Percentiles rank a stretch among this genome's conserved stretches.
phyloP scores from a whole-genome alignment of 108 stramenopile genomes.

The Nitzschia putrida region DNA sequence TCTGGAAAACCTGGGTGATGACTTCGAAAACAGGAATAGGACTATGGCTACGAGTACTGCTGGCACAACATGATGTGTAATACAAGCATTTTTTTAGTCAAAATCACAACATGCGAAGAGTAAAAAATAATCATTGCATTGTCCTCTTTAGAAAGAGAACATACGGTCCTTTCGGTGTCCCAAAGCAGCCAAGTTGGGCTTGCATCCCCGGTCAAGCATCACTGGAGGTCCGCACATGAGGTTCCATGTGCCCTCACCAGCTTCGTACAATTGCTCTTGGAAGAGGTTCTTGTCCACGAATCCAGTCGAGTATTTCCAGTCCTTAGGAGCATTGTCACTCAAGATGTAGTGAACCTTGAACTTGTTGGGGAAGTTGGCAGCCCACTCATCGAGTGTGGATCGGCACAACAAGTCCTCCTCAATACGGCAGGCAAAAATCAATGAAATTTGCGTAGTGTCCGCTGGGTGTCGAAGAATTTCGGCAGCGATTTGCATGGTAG shows the following conservation, averaged over 20 bases:
- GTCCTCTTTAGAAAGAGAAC: slow-evolving; percentile 65
- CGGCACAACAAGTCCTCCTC: slow-evolving; percentile 93
- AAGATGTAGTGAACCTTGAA: slow-evolving; percentile 95
- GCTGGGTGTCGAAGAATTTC: slow-evolving; percentile 84
- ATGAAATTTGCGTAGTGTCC: slow-evolving; percentile 83
- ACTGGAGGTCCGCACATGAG: slow-evolving; percentile 98
- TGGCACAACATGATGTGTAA: background rate
- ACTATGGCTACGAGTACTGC: too few relatives aligned
- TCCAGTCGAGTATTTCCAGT: slow-evolving; percentile 86
- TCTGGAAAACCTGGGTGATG: too few relatives aligned
- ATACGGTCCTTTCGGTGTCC: slow-evolving; percentile 63
- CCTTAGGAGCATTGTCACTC: slow-evolving; percentile 64
- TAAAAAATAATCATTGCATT: background rate
- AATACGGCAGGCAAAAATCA: slow-evolving; percentile 93
- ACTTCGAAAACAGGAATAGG: too few relatives aligned
- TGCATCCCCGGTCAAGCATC: slow-evolving; percentile 92
- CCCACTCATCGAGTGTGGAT: slow-evolving; percentile 90
- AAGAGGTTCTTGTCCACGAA: slow-evolving; percentile 88
- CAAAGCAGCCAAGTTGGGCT: slow-evolving; percentile 68
- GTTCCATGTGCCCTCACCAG: slow-evolving; percentile 69
- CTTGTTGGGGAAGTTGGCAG: slow-evolving; percentile 69
- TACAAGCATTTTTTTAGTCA: background rate
- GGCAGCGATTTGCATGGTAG: slow-evolving; percentile 89
- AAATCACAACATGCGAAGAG: background rate
- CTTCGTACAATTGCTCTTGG: slow-evolving; percentile 66